phyloP scores from a whole-genome alignment of 2,329 filamentous ascomycete genomes.

The Pseudocercospora fijiensis region DNA sequence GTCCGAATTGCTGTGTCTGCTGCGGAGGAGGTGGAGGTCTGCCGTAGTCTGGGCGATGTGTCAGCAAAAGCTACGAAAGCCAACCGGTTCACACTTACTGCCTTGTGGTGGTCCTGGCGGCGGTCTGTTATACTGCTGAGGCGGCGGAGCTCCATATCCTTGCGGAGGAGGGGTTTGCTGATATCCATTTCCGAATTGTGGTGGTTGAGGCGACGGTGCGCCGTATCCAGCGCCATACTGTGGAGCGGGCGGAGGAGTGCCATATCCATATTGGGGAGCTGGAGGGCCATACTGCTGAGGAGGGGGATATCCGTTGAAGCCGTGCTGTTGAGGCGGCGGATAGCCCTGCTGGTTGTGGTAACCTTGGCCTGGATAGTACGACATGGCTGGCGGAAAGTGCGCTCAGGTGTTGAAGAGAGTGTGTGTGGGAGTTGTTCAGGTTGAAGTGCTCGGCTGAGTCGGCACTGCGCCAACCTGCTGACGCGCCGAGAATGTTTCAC shows the following conservation, averaged over 20 bases:
- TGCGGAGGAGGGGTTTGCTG: slow-evolving; percentile 45
- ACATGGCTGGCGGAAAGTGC: slow-evolving; percentile 25
- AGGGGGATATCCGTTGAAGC: slow-evolving; percentile 31
- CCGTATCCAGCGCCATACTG: slow-evolving; percentile 44
- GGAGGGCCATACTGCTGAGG: slow-evolving; percentile 32
- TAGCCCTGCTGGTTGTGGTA: slow-evolving; percentile 36
- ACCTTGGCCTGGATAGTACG: slow-evolving; percentile 36
- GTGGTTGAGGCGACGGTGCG: slow-evolving; percentile 41
- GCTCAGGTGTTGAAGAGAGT: background rate
- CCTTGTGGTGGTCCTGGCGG: slow-evolving; percentile 11
- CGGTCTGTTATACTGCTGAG: slow-evolving; percentile 23
- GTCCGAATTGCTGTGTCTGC: slow-evolving; percentile 65
- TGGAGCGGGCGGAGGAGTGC: slow-evolving; percentile 42
- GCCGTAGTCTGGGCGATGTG: slow-evolving; percentile 21
- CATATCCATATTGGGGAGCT: slow-evolving; percentile 30
- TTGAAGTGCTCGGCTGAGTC: slow-evolving; percentile 6
- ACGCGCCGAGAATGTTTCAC: slow-evolving; percentile 1
- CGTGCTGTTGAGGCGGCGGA: slow-evolving; percentile 29
- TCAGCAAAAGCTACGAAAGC: slow-evolving; percentile 54
- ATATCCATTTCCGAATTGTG: slow-evolving; percentile 33
- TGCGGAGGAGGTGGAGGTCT: slow-evolving; percentile 38
- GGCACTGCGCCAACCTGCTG: slow-evolving; percentile 9
- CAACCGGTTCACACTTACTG: slow-evolving; percentile 23
- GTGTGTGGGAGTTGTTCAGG: background rate
- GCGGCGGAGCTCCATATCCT: slow-evolving; percentile 19